Evolutionary conservation across 2,329 filamentous ascomycete species (phyloP).

Genomic region (Pseudogymnoascus destructans): DNA sequence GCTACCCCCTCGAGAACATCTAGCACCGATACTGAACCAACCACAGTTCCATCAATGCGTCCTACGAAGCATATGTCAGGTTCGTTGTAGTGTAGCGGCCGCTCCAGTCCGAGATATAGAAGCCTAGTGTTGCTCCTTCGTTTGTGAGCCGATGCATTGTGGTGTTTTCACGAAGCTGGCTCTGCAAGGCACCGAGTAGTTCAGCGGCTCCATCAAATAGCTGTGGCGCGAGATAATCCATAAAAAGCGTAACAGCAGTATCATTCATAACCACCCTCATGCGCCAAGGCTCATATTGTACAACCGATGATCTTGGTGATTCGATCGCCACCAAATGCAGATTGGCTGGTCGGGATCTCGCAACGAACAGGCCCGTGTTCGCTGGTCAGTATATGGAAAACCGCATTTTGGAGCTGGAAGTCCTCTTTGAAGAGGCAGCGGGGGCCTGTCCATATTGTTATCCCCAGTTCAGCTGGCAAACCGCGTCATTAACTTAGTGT

Average conservation of each 20-base stretch:
- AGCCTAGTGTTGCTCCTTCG: not conserved
- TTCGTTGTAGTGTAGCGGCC: not conserved
- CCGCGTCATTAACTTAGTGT: too few species aligned
- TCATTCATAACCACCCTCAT: not conserved
- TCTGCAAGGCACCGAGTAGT: not conserved
- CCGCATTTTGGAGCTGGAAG: not conserved
- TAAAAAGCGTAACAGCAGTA: not conserved
- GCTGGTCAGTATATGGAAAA: not conserved
- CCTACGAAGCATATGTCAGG: not conserved
- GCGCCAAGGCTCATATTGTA: not conserved
- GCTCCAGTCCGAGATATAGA: not conserved
- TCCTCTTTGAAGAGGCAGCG: not conserved
- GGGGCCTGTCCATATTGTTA: not conserved
- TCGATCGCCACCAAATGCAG: not conserved
- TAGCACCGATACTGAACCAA: not conserved
- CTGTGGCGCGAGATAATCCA: not conserved
- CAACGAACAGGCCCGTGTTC: not conserved
- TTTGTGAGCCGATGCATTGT: not conserved
- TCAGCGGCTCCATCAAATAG: not conserved
- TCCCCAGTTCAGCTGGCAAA: not conserved
- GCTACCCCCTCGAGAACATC: not conserved
- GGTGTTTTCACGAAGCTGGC: not conserved
- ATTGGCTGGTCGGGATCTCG: not conserved
- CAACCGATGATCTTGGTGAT: not conserved
- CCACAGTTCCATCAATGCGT: not conserved